Evolutionary conservation across 1,139 yeast genomes (phyloP), one percentile per base, ranked within the genome.

Genomic region (Insectozyma bohioensis): DNA sequence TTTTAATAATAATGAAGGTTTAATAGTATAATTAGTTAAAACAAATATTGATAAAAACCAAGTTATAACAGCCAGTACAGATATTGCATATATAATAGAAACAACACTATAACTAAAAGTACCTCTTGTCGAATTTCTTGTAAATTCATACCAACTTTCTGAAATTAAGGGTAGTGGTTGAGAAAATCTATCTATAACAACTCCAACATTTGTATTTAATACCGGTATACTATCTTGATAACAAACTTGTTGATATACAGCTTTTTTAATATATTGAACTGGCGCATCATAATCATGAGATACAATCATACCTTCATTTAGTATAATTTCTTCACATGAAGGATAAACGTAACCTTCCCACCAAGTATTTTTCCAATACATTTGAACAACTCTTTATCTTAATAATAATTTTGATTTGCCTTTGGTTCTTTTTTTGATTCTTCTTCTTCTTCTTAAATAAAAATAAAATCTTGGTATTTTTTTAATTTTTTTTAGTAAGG

Each of bases 31-130:
- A 52, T 76, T 80, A 11, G 87, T 74, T 40, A 80, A 66, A 12
- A 82, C 78, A 33, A 81, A 72, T 4, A 83, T 54, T 1, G 88
- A 78, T 21, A 84, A 56, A 41, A 80, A 77, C 61, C 83, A 65
- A 6, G 83, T 75, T 8, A 83, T 70, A 12, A 82, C 82, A 11
- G 84, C 77, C 53, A 81, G 80, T 1, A 80, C 72, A 8, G 86
- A 71, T 16, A 83, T 56, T 0, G 85, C 73, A 49, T 80, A 78
- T 1, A 82, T 60, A 21, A 80, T 67, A 0, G 88, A 75, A 31
- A 73, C 82, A 16, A 80, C 66, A 36, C 83, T 71, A 46, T 74
- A 75, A 17, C 69, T 60, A 51, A 76, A 81, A 2, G 68, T 47
- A 0, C 84, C 80, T 15, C 56, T 42, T 7, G 50, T 48, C 21